Percentiles rank a stretch among this genome's conserved stretches.
phyloP scores from a whole-genome alignment of 192 early-diverging fungal species.

The Rhizophagus sp. region DNA sequence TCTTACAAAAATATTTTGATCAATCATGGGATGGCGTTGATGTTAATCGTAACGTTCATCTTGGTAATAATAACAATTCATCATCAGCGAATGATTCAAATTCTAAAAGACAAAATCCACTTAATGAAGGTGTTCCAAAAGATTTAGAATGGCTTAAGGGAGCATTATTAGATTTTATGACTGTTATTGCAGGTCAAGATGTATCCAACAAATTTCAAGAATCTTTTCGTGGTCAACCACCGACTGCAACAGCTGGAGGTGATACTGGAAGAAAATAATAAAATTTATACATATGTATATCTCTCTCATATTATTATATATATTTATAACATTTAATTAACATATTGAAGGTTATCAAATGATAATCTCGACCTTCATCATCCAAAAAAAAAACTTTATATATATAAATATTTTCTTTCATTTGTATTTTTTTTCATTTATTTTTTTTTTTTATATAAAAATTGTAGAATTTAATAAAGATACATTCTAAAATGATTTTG shows the following conservation, averaged over 20 bases:
- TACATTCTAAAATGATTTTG: no score
- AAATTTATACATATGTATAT: neutral
- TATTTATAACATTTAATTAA: no score
- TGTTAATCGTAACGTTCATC: constrained; percentile 1
- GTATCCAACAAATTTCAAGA: constrained; percentile 9
- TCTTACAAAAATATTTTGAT: constrained; percentile 27
- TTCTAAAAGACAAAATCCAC: neutral
- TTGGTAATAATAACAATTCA: neutral
- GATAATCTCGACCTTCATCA: no score
- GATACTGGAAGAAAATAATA: neutral
- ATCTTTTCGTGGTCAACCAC: neutral
- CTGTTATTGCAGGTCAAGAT: constrained; percentile 21
- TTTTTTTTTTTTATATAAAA: no score
- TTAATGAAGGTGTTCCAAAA: neutral
- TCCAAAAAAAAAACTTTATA: no score
- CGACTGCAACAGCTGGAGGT: neutral
- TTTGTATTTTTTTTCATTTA: no score
- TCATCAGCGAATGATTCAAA: neutral
- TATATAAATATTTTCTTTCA: no score
- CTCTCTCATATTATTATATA: no score
- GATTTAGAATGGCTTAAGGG: constrained; percentile 24
- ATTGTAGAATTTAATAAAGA: no score
- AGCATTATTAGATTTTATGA: constrained; percentile 20
- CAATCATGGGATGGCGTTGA: constrained; percentile 5
- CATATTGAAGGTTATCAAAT: no score